A percentile compares a stretch with the other conserved stretches of the same genome.
Conservation (phyloP, 495 filamentous ascomycete genomes). For the Letharia lupina region DNA sequence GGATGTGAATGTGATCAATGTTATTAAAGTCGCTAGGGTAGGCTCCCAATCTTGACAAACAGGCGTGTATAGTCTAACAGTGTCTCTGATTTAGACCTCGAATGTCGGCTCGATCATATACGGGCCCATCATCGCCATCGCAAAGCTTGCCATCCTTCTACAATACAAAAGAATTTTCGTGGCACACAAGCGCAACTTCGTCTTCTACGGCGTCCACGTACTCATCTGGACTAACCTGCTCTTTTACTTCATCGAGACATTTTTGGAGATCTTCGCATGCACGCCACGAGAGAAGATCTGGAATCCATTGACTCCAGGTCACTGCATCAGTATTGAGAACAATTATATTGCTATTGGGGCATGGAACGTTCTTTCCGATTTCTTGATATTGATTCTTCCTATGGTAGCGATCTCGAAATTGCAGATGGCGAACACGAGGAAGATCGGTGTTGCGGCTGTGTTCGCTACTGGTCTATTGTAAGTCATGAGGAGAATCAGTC, state of each 20-base stretch:
- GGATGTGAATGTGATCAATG: constrained; percentile 5
- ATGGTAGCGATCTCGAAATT: constrained; percentile 4
- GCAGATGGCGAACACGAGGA: constrained; percentile 4
- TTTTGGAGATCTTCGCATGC: constrained; percentile 8
- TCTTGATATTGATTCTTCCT: constrained; percentile 5
- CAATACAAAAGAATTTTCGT: constrained; percentile 4
- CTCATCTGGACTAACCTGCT: constrained; percentile 6
- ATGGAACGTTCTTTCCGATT: constrained; percentile 2
- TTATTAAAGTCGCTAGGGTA: not conserved
- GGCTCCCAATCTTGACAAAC: not conserved
- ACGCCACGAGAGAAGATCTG: constrained; percentile 11
- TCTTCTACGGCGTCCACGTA: not conserved
- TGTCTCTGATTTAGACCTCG: not conserved
- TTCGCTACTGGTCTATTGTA: constrained; percentile 7
- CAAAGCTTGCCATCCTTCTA: constrained; percentile 11
- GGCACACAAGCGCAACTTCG: not conserved
- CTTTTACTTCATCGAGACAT: constrained; percentile 10
- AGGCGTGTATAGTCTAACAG: not conserved
- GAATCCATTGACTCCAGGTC: constrained; percentile 1
- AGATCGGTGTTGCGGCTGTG: not conserved
- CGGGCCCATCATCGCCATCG: not conserved
- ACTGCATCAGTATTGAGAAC: constrained; percentile 7
- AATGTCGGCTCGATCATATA: constrained; percentile 7
- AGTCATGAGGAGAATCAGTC: not conserved
- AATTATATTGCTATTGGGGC: constrained; percentile 6